Conservation (phyloP, 75 land plant genomes). For the Sequoia sempervirens region DNA sequence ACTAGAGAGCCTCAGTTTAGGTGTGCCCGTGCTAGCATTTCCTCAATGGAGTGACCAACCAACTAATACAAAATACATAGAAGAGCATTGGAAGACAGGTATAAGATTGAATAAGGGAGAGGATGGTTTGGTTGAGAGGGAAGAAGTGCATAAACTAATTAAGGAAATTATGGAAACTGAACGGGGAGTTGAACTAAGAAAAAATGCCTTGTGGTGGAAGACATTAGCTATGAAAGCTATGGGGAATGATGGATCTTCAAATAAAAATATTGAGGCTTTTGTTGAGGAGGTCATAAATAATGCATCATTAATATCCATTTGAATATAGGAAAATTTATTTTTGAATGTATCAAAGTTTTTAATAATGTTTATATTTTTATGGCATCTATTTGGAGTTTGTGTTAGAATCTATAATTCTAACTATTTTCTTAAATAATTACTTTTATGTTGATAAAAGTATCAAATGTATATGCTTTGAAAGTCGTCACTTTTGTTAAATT, state of each 20-base stretch:
- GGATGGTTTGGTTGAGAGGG: slow-evolving; percentile 23
- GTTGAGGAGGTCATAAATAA: slow-evolving; percentile 7
- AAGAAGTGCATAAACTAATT: slow-evolving; percentile 40
- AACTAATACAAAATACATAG: slow-evolving; percentile 25
- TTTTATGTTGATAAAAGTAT: too few relatives aligned
- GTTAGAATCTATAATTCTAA: too few relatives aligned
- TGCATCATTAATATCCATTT: neutral
- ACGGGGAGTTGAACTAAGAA: slow-evolving; percentile 31
- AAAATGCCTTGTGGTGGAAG: slow-evolving; percentile 41
- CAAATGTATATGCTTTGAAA: too few relatives aligned
- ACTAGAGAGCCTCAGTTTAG: slow-evolving; percentile 23
- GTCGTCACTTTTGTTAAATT: too few relatives aligned
- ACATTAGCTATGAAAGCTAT: slow-evolving; percentile 36
- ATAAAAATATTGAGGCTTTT: slow-evolving; percentile 31
- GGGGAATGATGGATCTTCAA: slow-evolving; percentile 51
- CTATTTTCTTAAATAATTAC: too few relatives aligned
- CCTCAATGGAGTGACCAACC: slow-evolving; percentile 38
- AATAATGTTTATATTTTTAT: too few relatives aligned
- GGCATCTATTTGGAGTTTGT: too few relatives aligned
- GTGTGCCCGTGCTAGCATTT: slow-evolving; percentile 33
- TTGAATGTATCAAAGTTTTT: too few relatives aligned
- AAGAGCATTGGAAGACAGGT: slow-evolving; percentile 24
- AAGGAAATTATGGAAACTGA: slow-evolving; percentile 25
- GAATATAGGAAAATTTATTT: too few relatives aligned
- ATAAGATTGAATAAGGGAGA: slow-evolving; percentile 6